Evolutionary conservation across 768 basidiomycete species (phyloP).

Genomic region (Suillus subluteus): DNA sequence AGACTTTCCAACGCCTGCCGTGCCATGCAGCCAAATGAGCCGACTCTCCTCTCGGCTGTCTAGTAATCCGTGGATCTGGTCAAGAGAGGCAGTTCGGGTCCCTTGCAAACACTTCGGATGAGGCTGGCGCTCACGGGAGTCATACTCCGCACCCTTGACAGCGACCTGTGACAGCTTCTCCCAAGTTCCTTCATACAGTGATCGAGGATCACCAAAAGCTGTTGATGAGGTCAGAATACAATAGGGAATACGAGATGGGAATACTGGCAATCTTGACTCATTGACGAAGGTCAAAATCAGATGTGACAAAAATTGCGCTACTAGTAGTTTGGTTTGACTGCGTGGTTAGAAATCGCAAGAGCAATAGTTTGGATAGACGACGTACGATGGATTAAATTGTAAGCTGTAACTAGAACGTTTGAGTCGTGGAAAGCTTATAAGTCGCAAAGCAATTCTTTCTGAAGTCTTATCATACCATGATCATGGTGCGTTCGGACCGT

Average conservation of each 20-base stretch:
- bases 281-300: not conserved
- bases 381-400: too few relatives aligned
- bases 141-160: not conserved
- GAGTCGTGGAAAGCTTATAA: too few relatives aligned
- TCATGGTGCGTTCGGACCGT: too few relatives aligned
- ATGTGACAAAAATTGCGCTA: not conserved
- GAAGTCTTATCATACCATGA: too few relatives aligned
- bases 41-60: not conserved
- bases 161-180: slow-evolving; percentile 2
- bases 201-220: not conserved
- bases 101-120: slow-evolving; percentile 1
- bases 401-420: too few relatives aligned
- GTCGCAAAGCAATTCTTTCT: too few relatives aligned
- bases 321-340: not conserved
- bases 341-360: not conserved
- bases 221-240: not conserved
- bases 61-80: not conserved
- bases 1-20: not conserved
- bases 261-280: not conserved
- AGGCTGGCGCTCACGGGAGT: not conserved
- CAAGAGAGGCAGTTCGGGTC: not conserved
- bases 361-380: too few relatives aligned
- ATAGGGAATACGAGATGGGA: not conserved
- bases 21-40: slow-evolving; percentile 1
- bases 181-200: slow-evolving; percentile 1